Conservation (phyloP, 1,139 yeast species). For the Pichia sp. region DNA sequence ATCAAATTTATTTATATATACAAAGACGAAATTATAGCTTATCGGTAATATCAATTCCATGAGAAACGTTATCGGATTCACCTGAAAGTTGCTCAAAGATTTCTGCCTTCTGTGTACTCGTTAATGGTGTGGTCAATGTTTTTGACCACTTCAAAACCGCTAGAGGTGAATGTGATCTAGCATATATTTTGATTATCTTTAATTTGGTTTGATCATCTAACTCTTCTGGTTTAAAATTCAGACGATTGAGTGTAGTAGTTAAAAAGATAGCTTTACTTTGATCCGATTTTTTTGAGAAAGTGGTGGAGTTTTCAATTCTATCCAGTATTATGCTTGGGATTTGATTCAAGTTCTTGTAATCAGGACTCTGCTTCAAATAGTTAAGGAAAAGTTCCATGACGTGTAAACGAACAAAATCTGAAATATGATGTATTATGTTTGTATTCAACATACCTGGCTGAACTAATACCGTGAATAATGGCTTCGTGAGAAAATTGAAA, state of each 20-base stretch:
- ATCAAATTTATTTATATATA: neutral
- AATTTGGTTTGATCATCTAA: constrained; percentile 11
- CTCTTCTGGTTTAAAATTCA: constrained; percentile 3
- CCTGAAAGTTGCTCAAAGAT: neutral
- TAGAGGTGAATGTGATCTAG: constrained; percentile 19
- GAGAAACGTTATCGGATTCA: constrained; percentile 3
- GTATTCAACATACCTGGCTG: constrained; percentile 10
- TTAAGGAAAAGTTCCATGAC: constrained; percentile 20
- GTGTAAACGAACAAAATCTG: constrained; percentile 15
- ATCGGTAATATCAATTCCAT: constrained; percentile 6
- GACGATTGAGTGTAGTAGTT: constrained; percentile 8
- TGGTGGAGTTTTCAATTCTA: constrained; percentile 2
- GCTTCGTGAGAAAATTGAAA: constrained; percentile 20
- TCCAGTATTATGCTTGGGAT: constrained; percentile 7
- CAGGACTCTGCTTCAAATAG: constrained; percentile 14
- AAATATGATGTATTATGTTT: constrained; percentile 7
- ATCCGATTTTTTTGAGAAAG: constrained; percentile 1
- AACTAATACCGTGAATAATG: constrained; percentile 12
- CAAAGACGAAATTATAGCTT: constrained; percentile 3
- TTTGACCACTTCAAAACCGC: constrained; percentile 20
- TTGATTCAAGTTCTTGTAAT: constrained; percentile 4
- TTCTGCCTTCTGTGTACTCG: constrained; percentile 8
- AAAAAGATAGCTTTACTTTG: constrained; percentile 8
- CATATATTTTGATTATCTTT: constrained; percentile 15
- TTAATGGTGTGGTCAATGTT: constrained; percentile 6